Evolutionary conservation across 2,329 filamentous ascomycete genomes (phyloP), one percentile per base, ranked within the genome.

Genomic region (Aspergillus viridinutans): DNA sequence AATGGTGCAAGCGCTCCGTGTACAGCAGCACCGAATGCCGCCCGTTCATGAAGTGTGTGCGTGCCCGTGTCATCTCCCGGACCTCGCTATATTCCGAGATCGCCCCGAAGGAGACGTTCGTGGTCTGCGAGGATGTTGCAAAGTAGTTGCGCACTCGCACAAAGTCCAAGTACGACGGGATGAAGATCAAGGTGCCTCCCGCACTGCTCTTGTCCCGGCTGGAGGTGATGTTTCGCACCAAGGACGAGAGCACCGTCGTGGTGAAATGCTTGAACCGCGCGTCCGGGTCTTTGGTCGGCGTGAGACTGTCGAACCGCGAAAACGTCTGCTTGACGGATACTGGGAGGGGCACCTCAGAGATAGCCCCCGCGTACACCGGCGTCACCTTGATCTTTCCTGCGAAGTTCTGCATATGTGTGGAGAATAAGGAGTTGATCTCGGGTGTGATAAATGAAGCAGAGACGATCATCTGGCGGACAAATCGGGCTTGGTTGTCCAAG

Each of bases 1-100:
- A 97, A 74, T 99, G 94, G 75, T 99, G 94, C n/a, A 92, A 90
- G 58, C 94, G 87, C 72, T 96, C 93, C 1, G 92, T 95, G 76
- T 97, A 99, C 17, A 99, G 79, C 42, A 99, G 76, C 20, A 97
- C 83, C 21, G 85, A 85, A 70, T 97, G 90, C 17, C 92, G 83
- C 4, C 92, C 94, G 42, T 80, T 89, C 62, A 91, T 78, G 75
- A 99, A 97, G 71, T 97, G 90, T 12, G 90, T 92, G 25, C 93
- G 83, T 8, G 93, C 91, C 42, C 93, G 86, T 45, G 90, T 88
- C 29, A 92, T 88, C 62, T 96, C 91, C 7, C 86, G 83, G 7
- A 88, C 79, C 49, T 89, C 85, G 0, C 90, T 89, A 73, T 97
- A 97, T 74, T 99, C 94, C 56, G 89, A 92, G 40, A 99, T 88